Conservation (phyloP, 495 filamentous ascomycete genomes). For the Penicillium salamii region DNA sequence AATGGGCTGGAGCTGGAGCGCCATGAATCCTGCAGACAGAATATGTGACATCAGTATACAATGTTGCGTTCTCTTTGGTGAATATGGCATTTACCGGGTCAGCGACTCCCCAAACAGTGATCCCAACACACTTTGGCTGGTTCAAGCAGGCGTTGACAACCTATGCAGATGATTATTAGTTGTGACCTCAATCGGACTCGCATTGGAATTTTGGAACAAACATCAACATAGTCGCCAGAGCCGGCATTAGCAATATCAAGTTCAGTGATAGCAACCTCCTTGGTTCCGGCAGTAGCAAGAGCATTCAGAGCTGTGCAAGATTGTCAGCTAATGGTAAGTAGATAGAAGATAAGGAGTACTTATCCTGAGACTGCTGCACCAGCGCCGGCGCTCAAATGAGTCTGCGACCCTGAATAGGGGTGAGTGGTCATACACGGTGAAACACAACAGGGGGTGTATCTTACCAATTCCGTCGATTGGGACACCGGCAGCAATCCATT, state of each 20-base stretch:
- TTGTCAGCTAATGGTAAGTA: conserved; percentile 3
- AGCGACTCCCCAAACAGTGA: conserved; percentile 75
- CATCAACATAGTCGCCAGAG: conserved; percentile 57
- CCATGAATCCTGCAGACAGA: conserved; percentile 53
- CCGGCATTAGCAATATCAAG: conserved; percentile 61
- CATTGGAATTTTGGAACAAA: conserved; percentile 5
- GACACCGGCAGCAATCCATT: conserved; percentile 61
- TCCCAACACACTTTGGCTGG: conserved; percentile 64
- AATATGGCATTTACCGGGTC: conserved; percentile 49
- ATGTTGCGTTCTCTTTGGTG: not conserved
- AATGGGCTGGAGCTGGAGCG: conserved; percentile 55
- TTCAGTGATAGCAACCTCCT: conserved; percentile 62
- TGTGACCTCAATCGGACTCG: not conserved
- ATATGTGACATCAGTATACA: conserved; percentile 8
- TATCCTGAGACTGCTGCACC: conserved; percentile 17
- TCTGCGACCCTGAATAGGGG: conserved; percentile 49
- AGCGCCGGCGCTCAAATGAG: conserved; percentile 44
- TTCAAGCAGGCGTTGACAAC: conserved; percentile 63
- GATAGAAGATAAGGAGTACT: conserved; percentile 8
- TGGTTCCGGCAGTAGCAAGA: conserved; percentile 50
- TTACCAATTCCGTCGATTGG: conserved; percentile 71
- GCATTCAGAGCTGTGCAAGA: conserved; percentile 50
- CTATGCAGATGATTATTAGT: conserved; percentile 14
- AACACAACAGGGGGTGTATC: not conserved
- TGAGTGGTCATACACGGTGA: conserved; percentile 3